Conservation (phyloP, 176 grass and related monocot species). For the Carex myosuroides region DNA sequence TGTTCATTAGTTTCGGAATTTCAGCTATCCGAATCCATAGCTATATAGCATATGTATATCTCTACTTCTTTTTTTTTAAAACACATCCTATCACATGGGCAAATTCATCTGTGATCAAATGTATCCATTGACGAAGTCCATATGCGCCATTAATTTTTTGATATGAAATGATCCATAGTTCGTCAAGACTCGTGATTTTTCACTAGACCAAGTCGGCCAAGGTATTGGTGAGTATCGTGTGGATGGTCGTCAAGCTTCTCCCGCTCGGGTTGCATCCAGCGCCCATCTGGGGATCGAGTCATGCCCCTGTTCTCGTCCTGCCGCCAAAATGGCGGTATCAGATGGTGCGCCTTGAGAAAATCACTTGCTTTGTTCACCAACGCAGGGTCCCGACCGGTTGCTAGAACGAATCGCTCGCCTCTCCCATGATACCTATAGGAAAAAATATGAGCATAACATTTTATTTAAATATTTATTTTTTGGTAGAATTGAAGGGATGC, state of each 20-base stretch:
- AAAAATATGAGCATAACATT: neutral
- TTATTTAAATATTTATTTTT: neutral
- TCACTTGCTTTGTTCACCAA: slow-evolving; percentile 77
- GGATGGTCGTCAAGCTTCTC: slow-evolving; percentile 37
- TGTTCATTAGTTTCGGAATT: too few species aligned
- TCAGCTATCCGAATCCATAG: neutral
- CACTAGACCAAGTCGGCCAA: slow-evolving; percentile 22
- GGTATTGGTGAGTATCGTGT: slow-evolving; percentile 22
- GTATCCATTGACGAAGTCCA: neutral
- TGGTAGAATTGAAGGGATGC: neutral
- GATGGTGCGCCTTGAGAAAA: slow-evolving; percentile 68
- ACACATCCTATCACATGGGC: neutral
- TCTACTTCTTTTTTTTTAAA: neutral
- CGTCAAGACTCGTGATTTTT: neutral
- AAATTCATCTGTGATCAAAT: neutral
- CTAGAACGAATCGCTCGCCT: slow-evolving; percentile 48
- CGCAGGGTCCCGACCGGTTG: slow-evolving; percentile 63
- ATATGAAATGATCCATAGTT: neutral
- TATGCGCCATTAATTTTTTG: neutral
- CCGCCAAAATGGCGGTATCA: slow-evolving; percentile 61
- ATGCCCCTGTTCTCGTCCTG: slow-evolving; percentile 94
- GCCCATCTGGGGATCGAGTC: slow-evolving; percentile 39
- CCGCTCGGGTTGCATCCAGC: slow-evolving; percentile 64
- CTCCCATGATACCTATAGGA: slow-evolving; percentile 71
- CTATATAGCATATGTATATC: neutral